Base-by-base conservation (phyloP, 1,284 basidiomycete genomes). In the Rhodotorula glutinis region DNA sequence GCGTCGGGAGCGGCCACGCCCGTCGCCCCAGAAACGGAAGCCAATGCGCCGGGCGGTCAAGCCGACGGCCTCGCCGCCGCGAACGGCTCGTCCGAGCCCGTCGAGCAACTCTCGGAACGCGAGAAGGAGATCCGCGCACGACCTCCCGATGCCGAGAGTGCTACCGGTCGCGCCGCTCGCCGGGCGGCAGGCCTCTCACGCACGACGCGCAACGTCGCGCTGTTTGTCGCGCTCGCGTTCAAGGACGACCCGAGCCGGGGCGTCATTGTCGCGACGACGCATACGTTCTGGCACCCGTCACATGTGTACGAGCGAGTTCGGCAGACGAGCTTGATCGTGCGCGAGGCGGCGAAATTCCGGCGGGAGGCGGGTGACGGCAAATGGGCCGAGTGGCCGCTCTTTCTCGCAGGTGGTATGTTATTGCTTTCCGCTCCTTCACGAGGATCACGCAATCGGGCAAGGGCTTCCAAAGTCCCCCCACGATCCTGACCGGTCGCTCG, bases 211-310 rank as follows among this genome's bases (percentile, higher is more conserved):
- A 97, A 96, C 76, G 88, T 96, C 62, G 72, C 85, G 1, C 83
- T 87, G 54, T 79, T 95, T 25, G 84, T 90, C 27, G 87, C 87
- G 3, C 80, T 97, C 55, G 80, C 82, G 72, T 80, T 80, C 58
- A 76, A 78, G 9, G 78, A 67, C 51, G 63, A 67, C 44, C 57
- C 63, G 17, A 75, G 78, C 11, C 77, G 79, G 27, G 77, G 80
- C n/a, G 77, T 90, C 49, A 80, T 94, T 53, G 80, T 92, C 9
- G 91, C 86, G 2, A 95, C 92, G 0, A 92, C 91, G 0, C 92
- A 89, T 81, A 82, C 88, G 10, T 97, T 98, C 79, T 97, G 94
- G 94, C 92, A 96, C 79, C 92, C 85, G 0, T 49, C 63, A 63
- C 78, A 79, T 52, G 76, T 73, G 2, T 98, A 97, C 78, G 95